Base-by-base conservation (phyloP, 2,329 filamentous ascomycete genomes). In the Decorospora gaudefroyi region DNA sequence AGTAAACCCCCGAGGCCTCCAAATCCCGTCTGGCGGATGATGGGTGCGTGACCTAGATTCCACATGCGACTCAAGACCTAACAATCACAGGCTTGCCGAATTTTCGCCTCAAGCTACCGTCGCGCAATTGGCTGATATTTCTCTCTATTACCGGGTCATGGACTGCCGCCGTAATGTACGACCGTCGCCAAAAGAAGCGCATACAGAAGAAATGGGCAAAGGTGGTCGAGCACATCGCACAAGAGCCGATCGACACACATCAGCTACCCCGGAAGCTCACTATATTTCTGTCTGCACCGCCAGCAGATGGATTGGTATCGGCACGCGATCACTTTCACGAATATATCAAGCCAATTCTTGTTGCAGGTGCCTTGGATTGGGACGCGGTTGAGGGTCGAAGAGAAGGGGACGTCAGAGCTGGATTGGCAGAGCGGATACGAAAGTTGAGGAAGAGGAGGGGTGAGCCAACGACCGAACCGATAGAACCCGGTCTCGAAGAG, bases 71-170 rank as follows among this genome's bases (percentile, higher is more conserved):
- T 19, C 6, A 44, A 21, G 35, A 32, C 34, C 35, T 53, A 49
- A 54, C 49, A 33, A 25, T 50, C 35, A 46, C 43, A 86, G 92
- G 92, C 44, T 76, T 99, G 46, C 92, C 92, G 36, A 87, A 86
- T 57, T 82, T 96, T 49, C 87, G 88, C 47, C 80, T 85, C 59
- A 90, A 84, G 71, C 83, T 99, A 12, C 93, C 93, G 6, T 97
- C 92, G 12, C 87, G 93, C 50, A 97, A 97, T 70, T 99, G 93
- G 93, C 83, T 93, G 74, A 96, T 99, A 64, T 99, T 99, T 75
- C 84, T 91, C 72, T 78, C 86, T 32, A 71, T 97, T 42, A 86
- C 86, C 8, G 85, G 85, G 39, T 82, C 88, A 32, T 87, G 96
- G 66, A 83, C 88, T 4, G 84, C 82, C 11, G 87, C 90, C 38